Evolutionary conservation across 768 basidiomycete species (phyloP), one percentile per base, ranked within the genome.

Genomic region (Saitozyma sp.): DNA sequence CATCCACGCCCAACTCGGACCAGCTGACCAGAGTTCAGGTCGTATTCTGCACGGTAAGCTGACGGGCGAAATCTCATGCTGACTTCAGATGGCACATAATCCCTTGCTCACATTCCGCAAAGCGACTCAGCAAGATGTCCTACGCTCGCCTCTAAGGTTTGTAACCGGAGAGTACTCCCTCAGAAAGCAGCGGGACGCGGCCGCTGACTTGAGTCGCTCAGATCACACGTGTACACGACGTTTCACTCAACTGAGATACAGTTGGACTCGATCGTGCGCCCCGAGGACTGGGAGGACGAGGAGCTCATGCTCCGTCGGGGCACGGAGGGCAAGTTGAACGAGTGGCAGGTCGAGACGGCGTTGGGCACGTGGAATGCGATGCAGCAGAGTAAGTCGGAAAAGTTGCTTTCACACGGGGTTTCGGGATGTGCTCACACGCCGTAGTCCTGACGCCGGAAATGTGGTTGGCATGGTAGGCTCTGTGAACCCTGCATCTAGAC

Each of bases 281-380:
- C 80, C 16, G 71, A 78, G 8, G 80, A 81, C 29, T 81, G 83
- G 54, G 77, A 83, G 5, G 78, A 81, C n/a, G 85, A 84, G 62
- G 77, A 90, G 48, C 70, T 92, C 59, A 86, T 83, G 0, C 57
- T 78, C 4, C 54, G 52, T 8, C 20, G 63, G 39, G 64, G 64
- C 0, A 29, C 29, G 29, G 54, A 62, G 16, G 65, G 65, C 9
- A 89, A 92, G 79, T 72, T 75, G 48, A 79, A 83, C 45, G 82
- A 83, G 43, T 85, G 89, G 82, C 91, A 93, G 76, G 79, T 84
- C 37, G 82, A 81, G 42, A 85, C 86, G 67, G 86, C 87, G 1
- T 65, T 86, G 50, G 83, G 86, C 49, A 91, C 92, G 70, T 96
- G 92, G 92, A 83, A 83, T 63, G 76, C 91, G 41, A 93, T 94